phyloP scores from a whole-genome alignment of 2,329 filamentous ascomycete species.

The Penicillium frequentans region DNA sequence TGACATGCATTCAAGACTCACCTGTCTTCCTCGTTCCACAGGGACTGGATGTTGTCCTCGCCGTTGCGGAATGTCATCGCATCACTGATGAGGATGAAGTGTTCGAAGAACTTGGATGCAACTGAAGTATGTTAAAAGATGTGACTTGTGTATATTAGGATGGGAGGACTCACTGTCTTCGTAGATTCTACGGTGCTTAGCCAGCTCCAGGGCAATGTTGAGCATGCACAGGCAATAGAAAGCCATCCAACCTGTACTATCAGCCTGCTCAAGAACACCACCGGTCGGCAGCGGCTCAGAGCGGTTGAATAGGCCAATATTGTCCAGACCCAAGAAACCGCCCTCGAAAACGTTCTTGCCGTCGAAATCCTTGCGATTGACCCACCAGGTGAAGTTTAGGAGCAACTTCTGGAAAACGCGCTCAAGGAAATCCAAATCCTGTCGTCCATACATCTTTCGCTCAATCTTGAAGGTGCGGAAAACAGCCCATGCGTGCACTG shows the following conservation, averaged over 20 bases:
- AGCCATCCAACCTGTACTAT: slow-evolving; percentile 98
- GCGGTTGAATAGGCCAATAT: slow-evolving; percentile 95
- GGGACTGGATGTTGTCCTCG: slow-evolving; percentile 68
- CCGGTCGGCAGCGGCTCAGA: slow-evolving; percentile 93
- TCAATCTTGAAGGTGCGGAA: slow-evolving; percentile 98
- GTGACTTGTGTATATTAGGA: background rate
- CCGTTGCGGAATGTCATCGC: slow-evolving; percentile 85
- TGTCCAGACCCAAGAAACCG: slow-evolving; percentile 92
- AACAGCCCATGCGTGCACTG: slow-evolving; percentile 92
- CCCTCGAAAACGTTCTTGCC: slow-evolving; percentile 98
- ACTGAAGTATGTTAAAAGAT: slow-evolving; percentile 46
- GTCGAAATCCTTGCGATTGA: slow-evolving; percentile 90
- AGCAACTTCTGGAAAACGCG: slow-evolving; percentile 94
- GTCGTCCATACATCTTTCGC: slow-evolving; percentile 91
- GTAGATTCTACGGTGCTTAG: slow-evolving; percentile 91
- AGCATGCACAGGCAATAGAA: slow-evolving; percentile 97
- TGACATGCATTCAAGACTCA: slow-evolving; percentile 42
- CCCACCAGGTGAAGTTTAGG: slow-evolving; percentile 99
- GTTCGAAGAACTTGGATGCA: slow-evolving; percentile 97
- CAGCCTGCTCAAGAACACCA: slow-evolving; percentile 90
- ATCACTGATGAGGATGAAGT: slow-evolving; percentile 96
- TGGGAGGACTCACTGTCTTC: slow-evolving; percentile 63
- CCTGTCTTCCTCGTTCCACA: slow-evolving; percentile 89
- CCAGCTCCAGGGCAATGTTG: slow-evolving; percentile 91
- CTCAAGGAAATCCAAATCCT: slow-evolving; percentile 94